phyloP scores from a whole-genome alignment of 768 basidiomycete species.

The Macrolepiota dolichaula region DNA sequence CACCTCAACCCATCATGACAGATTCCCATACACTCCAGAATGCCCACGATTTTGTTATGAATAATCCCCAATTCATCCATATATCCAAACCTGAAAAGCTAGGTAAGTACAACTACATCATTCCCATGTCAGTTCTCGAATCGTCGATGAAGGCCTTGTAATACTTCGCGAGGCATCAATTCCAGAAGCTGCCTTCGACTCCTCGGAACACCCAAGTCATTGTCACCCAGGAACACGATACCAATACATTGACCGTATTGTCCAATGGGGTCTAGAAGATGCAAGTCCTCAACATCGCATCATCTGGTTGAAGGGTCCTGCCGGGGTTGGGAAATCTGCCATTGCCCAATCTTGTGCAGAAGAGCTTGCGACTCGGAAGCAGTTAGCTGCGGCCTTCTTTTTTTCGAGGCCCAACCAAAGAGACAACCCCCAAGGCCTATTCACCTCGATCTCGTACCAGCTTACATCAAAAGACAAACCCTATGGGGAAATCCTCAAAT shows the following conservation, averaged over 20 bases:
- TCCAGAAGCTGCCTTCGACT: no score
- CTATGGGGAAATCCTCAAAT: slow-evolving; percentile 1
- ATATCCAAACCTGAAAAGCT: no score
- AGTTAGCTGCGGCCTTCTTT: not conserved
- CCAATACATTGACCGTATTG: not conserved
- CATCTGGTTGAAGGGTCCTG: not conserved
- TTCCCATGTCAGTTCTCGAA: no score
- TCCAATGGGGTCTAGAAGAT: not conserved
- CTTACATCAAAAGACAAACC: slow-evolving; percentile 11
- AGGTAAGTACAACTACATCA: no score
- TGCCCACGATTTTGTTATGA: no score
- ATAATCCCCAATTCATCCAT: no score
- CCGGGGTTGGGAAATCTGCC: slow-evolving; percentile 1
- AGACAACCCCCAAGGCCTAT: not conserved
- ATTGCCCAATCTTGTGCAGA: not conserved
- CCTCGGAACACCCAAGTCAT: no score
- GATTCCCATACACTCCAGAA: no score
- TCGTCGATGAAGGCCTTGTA: no score
- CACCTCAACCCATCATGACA: no score
- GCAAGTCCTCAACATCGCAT: not conserved
- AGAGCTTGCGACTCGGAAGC: no score
- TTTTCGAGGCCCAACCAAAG: not conserved
- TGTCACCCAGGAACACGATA: not conserved
- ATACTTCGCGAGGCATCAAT: no score
- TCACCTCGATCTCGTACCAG: slow-evolving; percentile 19